These are phyloP conservation scores for Colletotrichum aenigma DNA, from an alignment of 2,329 filamentous ascomycete genomes.

Conservation along the genomic window DNA sequence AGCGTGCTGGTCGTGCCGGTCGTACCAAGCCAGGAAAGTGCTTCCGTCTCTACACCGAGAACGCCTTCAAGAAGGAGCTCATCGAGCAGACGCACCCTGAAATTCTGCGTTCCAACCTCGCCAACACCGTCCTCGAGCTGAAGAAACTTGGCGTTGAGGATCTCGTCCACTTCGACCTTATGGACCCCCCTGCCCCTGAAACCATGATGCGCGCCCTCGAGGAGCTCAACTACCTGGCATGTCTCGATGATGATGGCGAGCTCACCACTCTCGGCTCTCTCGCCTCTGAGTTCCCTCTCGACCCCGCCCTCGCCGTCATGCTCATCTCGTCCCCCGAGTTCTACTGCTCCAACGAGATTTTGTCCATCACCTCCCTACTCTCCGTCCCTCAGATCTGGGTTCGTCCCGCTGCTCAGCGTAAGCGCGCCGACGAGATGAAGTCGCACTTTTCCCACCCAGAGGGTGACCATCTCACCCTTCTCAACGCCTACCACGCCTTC, in stretches of 20 bases:
- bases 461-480: slow-evolving; percentile 92
- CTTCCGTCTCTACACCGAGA: slow-evolving; percentile 95
- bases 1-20: slow-evolving; percentile 97
- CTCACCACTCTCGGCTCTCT: slow-evolving; percentile 84
- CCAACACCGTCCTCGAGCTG: slow-evolving; percentile 92
- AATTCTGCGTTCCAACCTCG: slow-evolving; percentile 90
- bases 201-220: slow-evolving; percentile 98
- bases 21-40: slow-evolving; percentile 98
- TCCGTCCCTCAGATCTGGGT: slow-evolving; percentile 95
- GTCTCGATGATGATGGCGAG: slow-evolving; percentile 94
- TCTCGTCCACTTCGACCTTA: slow-evolving; percentile 96
- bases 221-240: slow-evolving; percentile 96
- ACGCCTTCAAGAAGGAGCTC: slow-evolving; percentile 95
- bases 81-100: slow-evolving; percentile 98
- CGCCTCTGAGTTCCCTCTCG: slow-evolving; percentile 93
- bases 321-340: slow-evolving; percentile 97
- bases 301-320: slow-evolving; percentile 95
- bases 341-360: slow-evolving; percentile 97
- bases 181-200: slow-evolving; percentile 97
- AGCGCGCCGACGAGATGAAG: slow-evolving; percentile 98
- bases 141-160: slow-evolving; percentile 98
- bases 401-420: slow-evolving; percentile 82
- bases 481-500: slow-evolving; percentile 98
- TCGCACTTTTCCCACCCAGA: slow-evolving; percentile 88
- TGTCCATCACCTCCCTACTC: slow-evolving; percentile 91